Percentiles rank a stretch among this genome's conserved stretches.
Evolutionary conservation across 257 asterid species (phyloP).

Genomic region (Misopates orontium): DNA sequence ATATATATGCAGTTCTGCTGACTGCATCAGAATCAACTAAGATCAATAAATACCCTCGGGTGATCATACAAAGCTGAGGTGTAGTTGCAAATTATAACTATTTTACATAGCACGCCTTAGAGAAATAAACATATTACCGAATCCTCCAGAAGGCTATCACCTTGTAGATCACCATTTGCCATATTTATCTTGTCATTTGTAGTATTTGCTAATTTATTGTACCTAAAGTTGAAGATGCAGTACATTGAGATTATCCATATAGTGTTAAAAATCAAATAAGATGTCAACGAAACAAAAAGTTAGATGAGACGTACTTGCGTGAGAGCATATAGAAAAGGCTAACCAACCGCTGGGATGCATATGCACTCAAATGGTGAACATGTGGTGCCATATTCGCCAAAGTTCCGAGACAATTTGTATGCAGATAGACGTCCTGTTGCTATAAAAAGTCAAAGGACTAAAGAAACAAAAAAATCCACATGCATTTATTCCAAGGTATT

Average conservation of each 20-base stretch:
- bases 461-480: neutral
- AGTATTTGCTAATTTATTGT: constrained; percentile 88
- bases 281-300: neutral
- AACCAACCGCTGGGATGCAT: constrained; percentile 91
- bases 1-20: constrained; percentile 78
- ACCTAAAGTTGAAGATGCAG: constrained; percentile 47
- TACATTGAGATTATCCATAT: neutral
- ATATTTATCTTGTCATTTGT: constrained; percentile 68
- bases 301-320: constrained; percentile 73
- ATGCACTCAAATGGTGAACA: constrained; percentile 79
- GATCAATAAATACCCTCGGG: constrained; percentile 18
- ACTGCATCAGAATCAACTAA: constrained; percentile 42
- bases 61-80: constrained; percentile 8
- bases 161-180: constrained; percentile 57
- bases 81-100: too few species aligned
- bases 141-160: constrained; percentile 70
- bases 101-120: neutral
- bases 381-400: constrained; percentile 97
- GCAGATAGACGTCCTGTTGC: constrained; percentile 90
- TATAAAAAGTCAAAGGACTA: constrained; percentile 29
- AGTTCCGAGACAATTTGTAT: constrained; percentile 86
- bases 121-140: constrained; percentile 39
- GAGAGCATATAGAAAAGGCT: constrained; percentile 98
- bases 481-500: neutral
- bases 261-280: constrained; percentile 14